These are phyloP conservation scores for Leccinum arenicola DNA, from an alignment of 768 basidiomycete genomes.

Conservation along the genomic window DNA sequence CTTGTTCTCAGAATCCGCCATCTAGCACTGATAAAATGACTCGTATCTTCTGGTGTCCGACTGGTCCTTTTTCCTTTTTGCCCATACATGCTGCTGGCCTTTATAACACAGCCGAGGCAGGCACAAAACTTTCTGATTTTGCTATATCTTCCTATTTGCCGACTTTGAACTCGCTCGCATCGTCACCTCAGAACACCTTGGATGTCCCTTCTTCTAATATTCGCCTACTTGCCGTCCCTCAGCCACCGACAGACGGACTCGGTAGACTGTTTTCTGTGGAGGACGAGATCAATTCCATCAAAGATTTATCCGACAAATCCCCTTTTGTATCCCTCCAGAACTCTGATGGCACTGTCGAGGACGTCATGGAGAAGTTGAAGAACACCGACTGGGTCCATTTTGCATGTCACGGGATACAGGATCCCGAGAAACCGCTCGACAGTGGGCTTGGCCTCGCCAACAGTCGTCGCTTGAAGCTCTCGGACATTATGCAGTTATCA, in stretches of 20 bases:
- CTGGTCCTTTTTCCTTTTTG: background rate
- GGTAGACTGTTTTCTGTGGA: background rate
- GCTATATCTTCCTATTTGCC: background rate
- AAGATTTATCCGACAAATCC: background rate
- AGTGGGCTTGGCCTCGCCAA: background rate
- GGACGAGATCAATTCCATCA: background rate
- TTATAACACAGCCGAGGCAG: background rate
- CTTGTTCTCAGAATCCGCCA: background rate
- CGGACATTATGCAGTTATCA: background rate
- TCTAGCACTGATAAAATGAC: background rate
- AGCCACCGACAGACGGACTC: background rate
- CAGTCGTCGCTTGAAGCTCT: background rate
- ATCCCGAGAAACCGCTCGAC: background rate
- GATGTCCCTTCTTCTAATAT: background rate
- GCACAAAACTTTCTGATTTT: background rate
- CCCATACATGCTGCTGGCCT: background rate
- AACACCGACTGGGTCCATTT: background rate
- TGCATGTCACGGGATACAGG: background rate
- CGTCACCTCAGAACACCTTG: background rate
- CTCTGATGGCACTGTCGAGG: background rate
- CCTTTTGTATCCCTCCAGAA: background rate
- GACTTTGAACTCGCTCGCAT: background rate
- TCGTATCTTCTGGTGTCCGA: background rate
- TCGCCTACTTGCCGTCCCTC: background rate
- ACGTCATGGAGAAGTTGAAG: background rate